Evolutionary conservation across 106 monocot genomes (phyloP).

Genomic region (Allium fistulosum): DNA sequence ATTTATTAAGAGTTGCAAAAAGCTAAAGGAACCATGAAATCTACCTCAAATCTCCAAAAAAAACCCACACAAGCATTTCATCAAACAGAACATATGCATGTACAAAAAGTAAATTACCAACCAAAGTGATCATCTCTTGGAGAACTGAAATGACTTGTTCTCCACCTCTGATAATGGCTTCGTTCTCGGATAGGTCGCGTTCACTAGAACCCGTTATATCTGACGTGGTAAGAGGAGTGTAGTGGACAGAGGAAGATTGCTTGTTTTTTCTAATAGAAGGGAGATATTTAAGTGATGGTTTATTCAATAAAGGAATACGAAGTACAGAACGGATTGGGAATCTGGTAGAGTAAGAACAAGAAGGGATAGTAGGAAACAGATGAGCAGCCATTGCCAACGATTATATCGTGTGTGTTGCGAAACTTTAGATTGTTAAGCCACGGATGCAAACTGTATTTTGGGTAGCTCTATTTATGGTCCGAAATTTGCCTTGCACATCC

Average conservation of each 20-base stretch:
- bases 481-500: too few species aligned
- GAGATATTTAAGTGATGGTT: not conserved
- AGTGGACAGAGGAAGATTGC: not conserved
- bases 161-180: slow-evolving; percentile 82
- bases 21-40: too few species aligned
- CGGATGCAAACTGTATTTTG: too few species aligned
- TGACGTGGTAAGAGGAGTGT: not conserved
- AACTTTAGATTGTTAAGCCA: too few species aligned
- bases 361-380: not conserved
- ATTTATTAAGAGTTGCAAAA: too few species aligned
- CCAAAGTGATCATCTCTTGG: slow-evolving; percentile 87
- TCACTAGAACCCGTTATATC: slow-evolving; percentile 7
- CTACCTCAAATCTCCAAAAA: too few species aligned
- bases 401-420: too few species aligned
- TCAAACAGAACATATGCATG: not conserved
- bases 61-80: slow-evolving; percentile 1
- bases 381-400: slow-evolving; percentile 1
- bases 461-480: too few species aligned
- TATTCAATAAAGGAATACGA: not conserved
- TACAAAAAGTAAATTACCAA: slow-evolving; percentile 6
- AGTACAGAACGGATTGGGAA: not conserved
- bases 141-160: slow-evolving; percentile 93
- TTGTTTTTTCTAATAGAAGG: not conserved
- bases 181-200: slow-evolving; percentile 40
- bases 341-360: not conserved